Base-by-base conservation (phyloP, 768 basidiomycete species). In the Macrolepiota albuminosa region DNA sequence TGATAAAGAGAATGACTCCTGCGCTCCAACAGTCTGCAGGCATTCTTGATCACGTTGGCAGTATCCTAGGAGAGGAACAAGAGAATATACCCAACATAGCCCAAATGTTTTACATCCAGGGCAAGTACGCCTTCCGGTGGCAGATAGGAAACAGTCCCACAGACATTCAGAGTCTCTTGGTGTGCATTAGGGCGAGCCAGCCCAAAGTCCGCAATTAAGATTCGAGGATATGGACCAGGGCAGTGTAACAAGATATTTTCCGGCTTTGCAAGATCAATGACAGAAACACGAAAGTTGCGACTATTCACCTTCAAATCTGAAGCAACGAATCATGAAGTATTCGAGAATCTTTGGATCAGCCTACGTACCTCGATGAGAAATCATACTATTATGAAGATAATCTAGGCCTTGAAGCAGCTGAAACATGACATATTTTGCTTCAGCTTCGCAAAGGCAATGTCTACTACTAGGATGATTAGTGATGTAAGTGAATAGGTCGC, bases 1-100 rank as follows among this genome's bases (percentile, higher is more conserved):
- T 93, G 58, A 91, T 85, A 63, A 87, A 93, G 54, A 93, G 73
- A 55, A 90, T 85, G 6, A 93, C 82, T 6, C 92, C 92, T 13
- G 88, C 83, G 64, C 91, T 92, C 92, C 92, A 94, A 66, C 91
- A 93, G 71, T 94, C 92, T 3, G 91, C 82, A n/a, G 91, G 89
- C 87, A 93, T 88, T 21, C 90, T 90, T 72, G 43, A 43, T 13
- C 21, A 49, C 14, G 58, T 18, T 31, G 39, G 2, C 8, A 13
- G 47, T 43, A 46, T 33, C 18, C 47, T 8, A 21, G 21, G n/a
- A 36, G 56, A 47, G 24, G 21, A 39, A 42, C 21, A 50, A 33
- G 63, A 54, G 13, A 34, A 21, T 29, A 40, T 66, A 81, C 82
- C 82, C 82, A 33, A 79, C 72, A 64, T 91, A 92, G 54, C 88